A percentile compares a stretch with the other conserved stretches of the same genome.
Evolutionary conservation across 2,329 filamentous ascomycete genomes (phyloP).

Genomic region (Calonectria pseudoturangicola): DNA sequence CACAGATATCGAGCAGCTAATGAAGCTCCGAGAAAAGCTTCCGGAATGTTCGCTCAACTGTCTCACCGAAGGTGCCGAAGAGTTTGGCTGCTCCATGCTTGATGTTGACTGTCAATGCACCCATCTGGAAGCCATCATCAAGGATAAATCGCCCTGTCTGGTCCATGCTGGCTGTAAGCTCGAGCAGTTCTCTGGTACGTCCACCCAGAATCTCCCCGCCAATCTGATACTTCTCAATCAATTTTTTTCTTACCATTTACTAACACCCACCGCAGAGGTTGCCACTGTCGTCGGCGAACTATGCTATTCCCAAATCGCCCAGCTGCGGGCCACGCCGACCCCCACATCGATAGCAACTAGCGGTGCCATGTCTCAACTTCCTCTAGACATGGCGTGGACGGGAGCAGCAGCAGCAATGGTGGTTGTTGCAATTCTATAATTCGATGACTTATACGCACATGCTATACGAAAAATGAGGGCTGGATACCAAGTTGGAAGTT

Average conservation of each 20-base stretch:
- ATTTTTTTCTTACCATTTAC: not conserved
- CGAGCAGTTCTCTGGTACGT: slow-evolving; percentile 61
- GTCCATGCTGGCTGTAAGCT: slow-evolving; percentile 58
- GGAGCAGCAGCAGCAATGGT: slow-evolving; percentile 32
- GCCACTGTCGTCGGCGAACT: slow-evolving; percentile 33
- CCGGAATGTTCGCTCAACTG: slow-evolving; percentile 64
- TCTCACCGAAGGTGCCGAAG: slow-evolving; percentile 56
- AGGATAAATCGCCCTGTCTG: slow-evolving; percentile 60
- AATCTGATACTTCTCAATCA: not conserved
- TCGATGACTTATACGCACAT: not conserved
- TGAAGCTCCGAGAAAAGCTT: slow-evolving; percentile 51
- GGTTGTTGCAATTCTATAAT: slow-evolving; percentile 33
- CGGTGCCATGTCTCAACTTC: slow-evolving; percentile 26
- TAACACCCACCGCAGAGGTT: slow-evolving; percentile 6
- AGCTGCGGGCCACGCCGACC: slow-evolving; percentile 25
- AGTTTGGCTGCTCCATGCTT: slow-evolving; percentile 58
- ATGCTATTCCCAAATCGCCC: slow-evolving; percentile 34
- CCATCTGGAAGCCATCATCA: slow-evolving; percentile 59
- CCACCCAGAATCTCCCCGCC: not conserved
- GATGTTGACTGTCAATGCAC: slow-evolving; percentile 64
- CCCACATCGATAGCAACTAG: slow-evolving; percentile 27
- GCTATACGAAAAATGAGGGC: not conserved
- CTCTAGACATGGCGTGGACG: slow-evolving; percentile 33
- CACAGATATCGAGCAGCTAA: slow-evolving; percentile 42
- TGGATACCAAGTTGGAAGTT: slow-evolving; percentile 13